Evolutionary conservation across 2,329 filamentous ascomycete species (phyloP), one percentile per base, ranked within the genome.

Genomic region (Epichloe uncinata): DNA sequence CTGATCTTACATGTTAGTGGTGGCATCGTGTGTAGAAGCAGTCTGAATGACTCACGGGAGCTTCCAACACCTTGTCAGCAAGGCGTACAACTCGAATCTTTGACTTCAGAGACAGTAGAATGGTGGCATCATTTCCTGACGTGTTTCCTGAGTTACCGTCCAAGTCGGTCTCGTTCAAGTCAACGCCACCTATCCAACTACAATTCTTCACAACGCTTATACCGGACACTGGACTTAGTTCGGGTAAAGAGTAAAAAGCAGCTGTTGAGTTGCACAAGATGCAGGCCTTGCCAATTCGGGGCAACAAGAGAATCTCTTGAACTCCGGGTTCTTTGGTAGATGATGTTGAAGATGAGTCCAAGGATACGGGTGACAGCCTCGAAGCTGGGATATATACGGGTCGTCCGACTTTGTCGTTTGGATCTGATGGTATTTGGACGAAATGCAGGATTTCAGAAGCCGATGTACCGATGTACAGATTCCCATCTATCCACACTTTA

Each of bases 221-320:
- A 33, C 82, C 83, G 61, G 90, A 95, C 1, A 89, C 88, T 2
- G 93, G 91, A 60, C 87, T 97, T 52, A 98, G 75, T 67, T 98
- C 93, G 2, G 93, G 93, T 1, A 98, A 73, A 18, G 89, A 87
- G 71, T 97, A 98, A 68, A 98, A 97, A 7, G 88, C 95, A 50
- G 95, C 83, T 15, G 88, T 89, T 68, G 86, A 87, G 74, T 97
- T 95, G 77, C 91, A 95, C 42, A 97, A 73, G 50, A 97, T 79
- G 66, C 90, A 95, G 12, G 91, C 93, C 68, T 97, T 97, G 56
- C 82, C 84, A 41, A 89, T 85, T 8, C 78, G 78, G 4, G 91
- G 87, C 7, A 98, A 74, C 16, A 97, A 70, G 11, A 97, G 72
- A 50, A 98, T 96, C 67, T 97, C 89, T 63, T 96, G 90, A 3